Base-by-base conservation (phyloP, 164 flowering plant genomes). In the Vitis labrusca region DNA sequence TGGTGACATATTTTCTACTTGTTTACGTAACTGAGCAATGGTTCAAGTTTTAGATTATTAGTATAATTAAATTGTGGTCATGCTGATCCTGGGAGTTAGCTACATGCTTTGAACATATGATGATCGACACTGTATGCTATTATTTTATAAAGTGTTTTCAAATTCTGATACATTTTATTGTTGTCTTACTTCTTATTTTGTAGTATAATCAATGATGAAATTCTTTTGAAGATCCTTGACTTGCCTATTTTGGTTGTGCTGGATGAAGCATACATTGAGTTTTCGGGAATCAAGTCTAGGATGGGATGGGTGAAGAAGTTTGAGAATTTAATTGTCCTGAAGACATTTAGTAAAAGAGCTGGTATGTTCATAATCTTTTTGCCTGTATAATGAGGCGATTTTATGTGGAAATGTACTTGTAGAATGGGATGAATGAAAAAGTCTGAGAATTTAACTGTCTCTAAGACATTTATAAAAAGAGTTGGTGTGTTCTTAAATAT, bases 321-420 rank as follows among this genome's bases (percentile, higher is more conserved):
- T 71, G 99, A 92, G 68, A 93, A 93, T 77, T 79, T 96, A 16
- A 91, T 96, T 76, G 97, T 96, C 59, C 93, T 96, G 48, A 89
- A 98, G 27, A 96, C 99, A 59, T 96, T 96, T 71, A 96, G 99
- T 80, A 93, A 96, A 76, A 81, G 98, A 89, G 98, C 99, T 76
- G 98, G 97, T 93, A 85, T 14, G 74, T 69, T 71, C 54, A 12
- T 44, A 37, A 37, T 37, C 44, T 23, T 23, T 19, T 19, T 19
- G 23, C 23, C 6, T 32, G 3, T 0, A 32, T 3, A 32, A 32
- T 37, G 44, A 3, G 44, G 44, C 44, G 7, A 37, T 37, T 37
- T 3, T 37, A 37, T 37, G 44, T 37, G 0, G 44, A 37, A 0
- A 37, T 37, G 44, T 37, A 5, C 44, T 0, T 37, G 7, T 37